phyloP scores from a whole-genome alignment of 176 grass and related monocot genomes.

The Aegilops umbellulata region DNA sequence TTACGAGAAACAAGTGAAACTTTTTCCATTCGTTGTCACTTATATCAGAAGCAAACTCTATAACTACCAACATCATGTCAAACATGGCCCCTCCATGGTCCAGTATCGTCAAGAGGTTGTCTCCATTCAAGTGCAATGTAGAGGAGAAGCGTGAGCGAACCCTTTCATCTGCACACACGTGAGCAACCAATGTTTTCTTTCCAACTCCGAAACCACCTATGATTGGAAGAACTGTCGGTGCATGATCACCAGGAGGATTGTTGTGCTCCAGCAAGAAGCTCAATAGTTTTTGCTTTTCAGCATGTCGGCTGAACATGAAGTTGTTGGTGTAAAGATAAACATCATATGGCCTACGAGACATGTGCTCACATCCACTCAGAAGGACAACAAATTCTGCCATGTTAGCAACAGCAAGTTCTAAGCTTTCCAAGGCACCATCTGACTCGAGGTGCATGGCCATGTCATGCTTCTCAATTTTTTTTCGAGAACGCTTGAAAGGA shows the following conservation, averaged over 20 bases:
- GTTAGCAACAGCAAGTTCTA: background rate
- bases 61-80: background rate
- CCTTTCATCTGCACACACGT: background rate
- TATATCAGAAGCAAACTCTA: background rate
- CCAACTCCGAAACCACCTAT: background rate
- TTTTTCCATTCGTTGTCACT: background rate
- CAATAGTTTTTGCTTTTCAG: background rate
- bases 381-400: background rate
- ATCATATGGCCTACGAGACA: no score
- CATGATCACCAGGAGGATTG: background rate
- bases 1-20: background rate
- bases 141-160: background rate
- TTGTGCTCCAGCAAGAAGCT: background rate
- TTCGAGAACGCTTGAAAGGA: background rate
- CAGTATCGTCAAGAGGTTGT: background rate
- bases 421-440: background rate
- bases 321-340: no score
- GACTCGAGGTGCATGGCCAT: background rate
- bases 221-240: background rate
- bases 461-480: background rate
- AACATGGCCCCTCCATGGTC: background rate
- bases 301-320: background rate
- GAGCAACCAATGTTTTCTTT: background rate
- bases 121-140: background rate
- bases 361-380: no score